Base-by-base conservation (phyloP, 2,329 filamentous ascomycete species). In the Xylariaceae sp. region DNA sequence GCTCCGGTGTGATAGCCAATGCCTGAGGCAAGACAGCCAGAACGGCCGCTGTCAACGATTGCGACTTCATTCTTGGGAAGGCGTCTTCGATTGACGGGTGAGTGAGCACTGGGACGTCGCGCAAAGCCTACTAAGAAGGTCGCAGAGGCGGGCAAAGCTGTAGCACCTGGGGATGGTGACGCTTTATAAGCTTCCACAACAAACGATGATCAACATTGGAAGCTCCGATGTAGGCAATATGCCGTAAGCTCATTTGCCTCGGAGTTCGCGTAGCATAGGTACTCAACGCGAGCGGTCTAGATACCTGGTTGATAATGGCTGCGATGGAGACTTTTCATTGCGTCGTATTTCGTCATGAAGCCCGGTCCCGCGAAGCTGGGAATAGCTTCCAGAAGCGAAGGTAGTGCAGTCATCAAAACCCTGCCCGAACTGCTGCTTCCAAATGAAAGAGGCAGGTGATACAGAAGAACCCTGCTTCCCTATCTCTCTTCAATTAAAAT, bases 1-100 rank as follows among this genome's bases (percentile, higher is more conserved):
- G 37, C 64, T 72, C 66, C 3, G 69, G 69, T 36, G 68, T 72
- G 48, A 73, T 68, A 14, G 69, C 70, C 19, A 66, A 52, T 9
- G 59, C 68, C n/a, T 53, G 59, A 34, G 68, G 66, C 63, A 70
- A 43, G 41, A 66, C 33, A 56, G 69, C 67, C 56, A 70, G 41
- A 45, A 61, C 67, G 53, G 64, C 66, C 46, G 58, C 62, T 55
- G 61, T 61, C 58, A 61, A 55, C 16, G 60, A 63, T 63, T 63
- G 67, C 47, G 63, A 64, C 63, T 64, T 69, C 67, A 67, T 69
- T 56, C 60, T 68, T 37, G 24, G n/a, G 45, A 21, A 28, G 26
- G 31, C 36, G 57, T 52, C 47, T 24, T 54, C 60, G 54, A 54
- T 61, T 58, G 58, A 61, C 54, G 24, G 16, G 26, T 36, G 50